Base-by-base conservation (phyloP, 1,284 basidiomycete genomes). In the Ceratobasidium sp. region DNA sequence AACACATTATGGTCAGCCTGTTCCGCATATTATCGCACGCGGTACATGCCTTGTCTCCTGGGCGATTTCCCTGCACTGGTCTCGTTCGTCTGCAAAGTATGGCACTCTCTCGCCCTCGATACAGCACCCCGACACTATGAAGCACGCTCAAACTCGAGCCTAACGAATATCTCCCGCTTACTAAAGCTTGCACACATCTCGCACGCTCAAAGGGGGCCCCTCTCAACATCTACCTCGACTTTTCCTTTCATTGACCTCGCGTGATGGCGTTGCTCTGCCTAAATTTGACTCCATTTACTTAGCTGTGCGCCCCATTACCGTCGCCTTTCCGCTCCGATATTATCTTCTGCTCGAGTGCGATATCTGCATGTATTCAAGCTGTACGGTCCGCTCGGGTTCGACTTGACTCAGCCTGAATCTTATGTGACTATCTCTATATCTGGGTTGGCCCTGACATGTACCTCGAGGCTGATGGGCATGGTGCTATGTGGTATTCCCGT, bases 141-240 rank as follows among this genome's bases (percentile, higher is more conserved):
- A 61, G 43, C 38, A 61, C 41, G 21, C 58, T 61, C n/a, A 41
- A 32, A 11, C 38, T 61, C 58, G 58, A 43, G 14, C 21, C 41
- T 16, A 49, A 14, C 8, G 66, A 70, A 16, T 44, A 14, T 8
- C 54, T 54, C 13, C 54, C 66, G 23, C 35, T 70, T 18, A 46
- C 52, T 5, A 70, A 70, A 58, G 41, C 54, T 8, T 41, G 54
- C 2, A 47, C 54, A 7, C 54, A 70, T 18, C 41, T 70, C 26
- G 28, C 43, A 1, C 66, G 66, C 8, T 70, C 66, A 16, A 70
- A 70, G 30, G 28, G 52, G 5, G 49, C 66, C 0, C 66, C 66
- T 3, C 43, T 70, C 14, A 70, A 70, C 30, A 21, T 70, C 23
- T 70, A 70, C 43, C 66, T 70, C 54, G 66, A 70, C 28, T 70